phyloP scores from a whole-genome alignment of 495 filamentous ascomycete genomes.

The Xylaria flabelliformis region DNA sequence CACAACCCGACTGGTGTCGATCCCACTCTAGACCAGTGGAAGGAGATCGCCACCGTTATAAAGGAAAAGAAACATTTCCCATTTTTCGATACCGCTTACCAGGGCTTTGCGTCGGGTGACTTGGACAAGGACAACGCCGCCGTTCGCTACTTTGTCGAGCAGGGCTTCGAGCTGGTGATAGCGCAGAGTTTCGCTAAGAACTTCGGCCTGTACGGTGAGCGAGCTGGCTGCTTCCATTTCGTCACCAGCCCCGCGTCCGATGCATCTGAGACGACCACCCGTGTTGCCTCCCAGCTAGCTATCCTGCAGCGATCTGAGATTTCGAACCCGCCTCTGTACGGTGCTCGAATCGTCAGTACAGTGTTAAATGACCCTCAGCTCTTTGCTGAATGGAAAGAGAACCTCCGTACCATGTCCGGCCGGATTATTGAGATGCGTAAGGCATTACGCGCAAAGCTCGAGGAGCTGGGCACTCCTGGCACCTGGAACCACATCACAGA shows the following conservation, averaged over 20 bases:
- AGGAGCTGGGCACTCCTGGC: conserved; percentile 83
- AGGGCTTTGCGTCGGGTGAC: conserved; percentile 95
- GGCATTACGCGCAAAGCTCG: conserved; percentile 74
- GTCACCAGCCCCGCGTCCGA: conserved; percentile 76
- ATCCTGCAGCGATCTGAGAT: conserved; percentile 97
- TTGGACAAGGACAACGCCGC: conserved; percentile 86
- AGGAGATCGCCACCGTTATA: conserved; percentile 79
- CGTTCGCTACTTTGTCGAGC: conserved; percentile 88
- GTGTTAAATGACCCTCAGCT: conserved; percentile 82
- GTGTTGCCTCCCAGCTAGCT: conserved; percentile 86
- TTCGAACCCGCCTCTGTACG: conserved; percentile 93
- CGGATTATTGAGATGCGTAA: conserved; percentile 90
- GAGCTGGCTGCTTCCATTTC: conserved; percentile 95
- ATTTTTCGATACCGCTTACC: conserved; percentile 98
- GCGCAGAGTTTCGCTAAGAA: conserved; percentile 99
- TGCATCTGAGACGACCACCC: conserved; percentile 63
- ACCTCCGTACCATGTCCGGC: conserved; percentile 91
- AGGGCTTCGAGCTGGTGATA: conserved; percentile 94
- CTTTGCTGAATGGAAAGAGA: conserved; percentile 93
- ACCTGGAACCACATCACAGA: conserved; percentile 96
- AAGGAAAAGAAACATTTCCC: conserved; percentile 83
- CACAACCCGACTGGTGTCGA: conserved; percentile 99
- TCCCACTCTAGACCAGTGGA: conserved; percentile 93
- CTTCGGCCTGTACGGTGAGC: conserved; percentile 96
- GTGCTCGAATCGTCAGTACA: conserved; percentile 81